phyloP scores from a whole-genome alignment of 2,329 filamentous ascomycete genomes.

The Diaporthe ilicicola region DNA sequence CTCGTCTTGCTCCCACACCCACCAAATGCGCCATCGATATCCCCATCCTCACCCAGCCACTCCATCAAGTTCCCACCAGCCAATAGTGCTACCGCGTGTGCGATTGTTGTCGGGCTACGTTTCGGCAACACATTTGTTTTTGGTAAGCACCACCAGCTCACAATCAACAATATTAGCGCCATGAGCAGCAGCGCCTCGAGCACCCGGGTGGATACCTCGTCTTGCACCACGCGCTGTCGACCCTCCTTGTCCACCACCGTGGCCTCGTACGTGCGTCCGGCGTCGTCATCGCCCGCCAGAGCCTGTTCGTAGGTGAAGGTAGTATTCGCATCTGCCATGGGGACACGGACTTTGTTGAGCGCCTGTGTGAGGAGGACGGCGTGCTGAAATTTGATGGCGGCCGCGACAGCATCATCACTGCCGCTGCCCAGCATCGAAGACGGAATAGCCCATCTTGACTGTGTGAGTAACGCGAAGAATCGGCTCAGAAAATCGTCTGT shows the following conservation, averaged over 20 bases:
- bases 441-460: background rate
- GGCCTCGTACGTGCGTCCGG: background rate
- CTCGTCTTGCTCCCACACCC: constrained; percentile 39
- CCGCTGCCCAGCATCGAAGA: constrained; percentile 14
- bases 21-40: constrained; percentile 35
- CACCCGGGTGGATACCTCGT: constrained; percentile 20
- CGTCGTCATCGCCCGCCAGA: constrained; percentile 42
- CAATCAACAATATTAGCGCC: background rate
- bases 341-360: constrained; percentile 47
- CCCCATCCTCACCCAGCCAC: constrained; percentile 38
- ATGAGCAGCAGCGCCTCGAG: constrained; percentile 23
- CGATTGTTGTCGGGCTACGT: constrained; percentile 44
- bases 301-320: background rate
- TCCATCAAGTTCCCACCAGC: constrained; percentile 48
- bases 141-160: constrained; percentile 13
- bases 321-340: background rate
- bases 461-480: background rate
- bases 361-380: constrained; percentile 61
- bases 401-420: constrained; percentile 34
- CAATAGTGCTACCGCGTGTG: constrained; percentile 47
- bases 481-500: background rate
- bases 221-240: constrained; percentile 26
- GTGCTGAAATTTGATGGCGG: constrained; percentile 43
- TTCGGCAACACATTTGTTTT: constrained; percentile 39
- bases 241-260: background rate